A percentile compares a stretch with the other conserved stretches of the same genome.
Evolutionary conservation across 257 asterid genomes (phyloP).

Genomic region (Solanum gandarillasii): DNA sequence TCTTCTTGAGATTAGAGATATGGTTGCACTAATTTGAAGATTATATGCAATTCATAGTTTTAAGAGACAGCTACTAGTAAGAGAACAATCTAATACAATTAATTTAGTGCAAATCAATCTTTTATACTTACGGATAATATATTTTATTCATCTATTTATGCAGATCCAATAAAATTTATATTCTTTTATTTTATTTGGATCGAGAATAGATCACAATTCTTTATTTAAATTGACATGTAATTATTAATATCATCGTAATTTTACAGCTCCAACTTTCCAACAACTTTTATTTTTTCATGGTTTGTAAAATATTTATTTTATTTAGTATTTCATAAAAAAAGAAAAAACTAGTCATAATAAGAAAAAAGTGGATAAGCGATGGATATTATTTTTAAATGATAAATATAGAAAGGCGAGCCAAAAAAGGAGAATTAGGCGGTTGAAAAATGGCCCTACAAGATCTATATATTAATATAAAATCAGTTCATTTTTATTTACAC

Average conservation of each 20-base stretch:
- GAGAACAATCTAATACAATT: neutral
- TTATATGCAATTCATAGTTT: neutral
- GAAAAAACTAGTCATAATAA: neutral
- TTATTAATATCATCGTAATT: neutral
- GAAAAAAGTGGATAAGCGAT: neutral
- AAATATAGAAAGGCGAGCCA: constrained; percentile 34
- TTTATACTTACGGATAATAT: neutral
- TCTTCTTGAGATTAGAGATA: neutral
- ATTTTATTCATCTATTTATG: neutral
- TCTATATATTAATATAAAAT: neutral
- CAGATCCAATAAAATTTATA: neutral
- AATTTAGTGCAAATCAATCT: neutral
- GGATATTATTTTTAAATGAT: neutral
- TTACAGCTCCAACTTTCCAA: neutral
- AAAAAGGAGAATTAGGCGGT: neutral
- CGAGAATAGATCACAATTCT: neutral
- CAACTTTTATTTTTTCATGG: neutral
- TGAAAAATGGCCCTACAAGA: constrained; percentile 13
- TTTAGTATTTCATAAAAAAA: neutral
- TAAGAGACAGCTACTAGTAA: neutral
- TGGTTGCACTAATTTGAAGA: neutral
- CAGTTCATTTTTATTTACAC: neutral
- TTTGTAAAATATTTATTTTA: neutral
- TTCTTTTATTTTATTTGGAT: neutral
- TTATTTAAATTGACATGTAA: neutral